Conservation (phyloP, 108 stramenopile genomes). For the Asterionellopsis glacialis region DNA sequence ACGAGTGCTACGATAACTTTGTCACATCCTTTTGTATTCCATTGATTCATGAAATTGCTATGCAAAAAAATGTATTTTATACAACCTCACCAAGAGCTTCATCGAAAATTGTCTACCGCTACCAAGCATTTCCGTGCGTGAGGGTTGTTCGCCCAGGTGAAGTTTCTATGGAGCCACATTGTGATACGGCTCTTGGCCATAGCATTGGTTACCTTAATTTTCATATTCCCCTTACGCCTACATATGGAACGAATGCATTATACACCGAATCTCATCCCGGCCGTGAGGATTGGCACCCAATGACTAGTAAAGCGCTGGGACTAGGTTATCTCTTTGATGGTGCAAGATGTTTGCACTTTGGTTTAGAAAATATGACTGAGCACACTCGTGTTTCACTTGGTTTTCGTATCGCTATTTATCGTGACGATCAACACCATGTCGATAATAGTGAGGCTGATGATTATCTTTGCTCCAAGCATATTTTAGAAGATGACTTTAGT, state of each 20-base stretch:
- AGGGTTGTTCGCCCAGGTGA: constrained; percentile 60
- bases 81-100: constrained; percentile 30
- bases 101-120: constrained; percentile 45
- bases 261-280: constrained; percentile 66
- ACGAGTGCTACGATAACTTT: constrained; percentile 62
- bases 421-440: constrained; percentile 10
- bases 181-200: constrained; percentile 58
- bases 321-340: constrained; percentile 71
- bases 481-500: constrained; percentile 49
- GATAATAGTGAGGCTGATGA: constrained; percentile 23
- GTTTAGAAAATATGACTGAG: constrained; percentile 60
- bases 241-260: constrained; percentile 58
- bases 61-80: constrained; percentile 48
- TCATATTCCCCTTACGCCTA: constrained; percentile 63
- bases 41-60: constrained; percentile 57
- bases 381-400: constrained; percentile 63
- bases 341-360: constrained; percentile 65
- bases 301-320: constrained; percentile 49
- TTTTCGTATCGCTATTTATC: constrained; percentile 59
- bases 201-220: constrained; percentile 58
- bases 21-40: constrained; percentile 72
- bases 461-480: constrained; percentile 26
- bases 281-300: constrained; percentile 67
- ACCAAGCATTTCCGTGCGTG: constrained; percentile 73
- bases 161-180: constrained; percentile 54